Base-by-base conservation (phyloP, 164 flowering plant species). In the Protea cynaroides region DNA sequence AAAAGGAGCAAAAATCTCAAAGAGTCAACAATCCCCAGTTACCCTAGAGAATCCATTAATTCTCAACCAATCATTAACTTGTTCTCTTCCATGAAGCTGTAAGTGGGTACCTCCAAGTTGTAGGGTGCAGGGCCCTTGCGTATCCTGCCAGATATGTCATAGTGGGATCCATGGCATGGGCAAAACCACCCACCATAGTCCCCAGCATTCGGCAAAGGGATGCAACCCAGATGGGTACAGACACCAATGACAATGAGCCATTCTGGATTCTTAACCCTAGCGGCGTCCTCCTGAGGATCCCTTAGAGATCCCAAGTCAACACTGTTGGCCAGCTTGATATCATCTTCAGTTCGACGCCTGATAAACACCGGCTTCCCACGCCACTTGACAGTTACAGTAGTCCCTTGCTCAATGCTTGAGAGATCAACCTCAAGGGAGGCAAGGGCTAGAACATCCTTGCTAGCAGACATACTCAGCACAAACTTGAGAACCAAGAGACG, bases 111-210 rank as follows among this genome's bases (percentile, higher is more conserved):
- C 58, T 77, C 80, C 53, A 77, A 71, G 59, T 77, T 74, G 66
- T 64, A 74, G 12, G 80, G 80, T n/a, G 78, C 80, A 3, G 80
- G 78, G 17, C 80, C 80, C 67, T 74, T 77, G 14, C 78, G 72
- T 36, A 76, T 73, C 65, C 80, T 64, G 37, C 80, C 74, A 65
- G 80, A 77, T 24, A 77, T 74, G 52, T 77, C 80, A 40, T 77
- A 77, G 56, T 77, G 80, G 5, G 80, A 78, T 12, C 81, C 80
- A 69, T 77, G 80, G 65, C 80, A 77, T 17, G 80, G 80, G 65
- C 80, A 77, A 60, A 77, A 77, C 81, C 81, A 78, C 7, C 81
- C 81, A 15, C 81, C 81, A 54, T 56, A 78, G 60, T 78, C 81
- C 13, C 81, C 81, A 17, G 78, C 81, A 69, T 78, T 78, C 17